Base-by-base conservation (phyloP, 75 land plant genomes). In the Chamaecyparis obtusa region DNA sequence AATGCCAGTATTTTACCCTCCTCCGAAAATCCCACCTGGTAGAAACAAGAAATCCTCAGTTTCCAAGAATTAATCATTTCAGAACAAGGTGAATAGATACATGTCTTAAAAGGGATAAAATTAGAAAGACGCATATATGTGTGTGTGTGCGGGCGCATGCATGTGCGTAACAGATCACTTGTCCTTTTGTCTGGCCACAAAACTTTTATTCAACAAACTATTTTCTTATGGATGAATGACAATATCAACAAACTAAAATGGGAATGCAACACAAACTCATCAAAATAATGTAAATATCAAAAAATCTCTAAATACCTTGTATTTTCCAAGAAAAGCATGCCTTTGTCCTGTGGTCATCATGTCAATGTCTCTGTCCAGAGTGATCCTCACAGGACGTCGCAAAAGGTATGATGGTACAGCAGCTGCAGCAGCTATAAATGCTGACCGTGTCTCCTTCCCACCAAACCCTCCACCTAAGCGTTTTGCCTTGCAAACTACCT, bases 381-480 rank as follows among this genome's bases (percentile, higher is more conserved):
- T 94, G 32, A 98, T 44, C 77, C 95, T 95, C 9, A 98, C 99
- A n/a, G 98, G 99, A 16, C 93, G 90, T 83, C 88, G 92, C 90
- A 98, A 86, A 84, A 95, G 86, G 90, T 93, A 98, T 36, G 97
- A 90, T 30, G 99, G 96, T n/a, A 98, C 94, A 77, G 95, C 84
- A 84, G 99, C 99, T 17, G 93, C 97, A 86, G 97, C 99, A 85
- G 94, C 88, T 84, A 94, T 54, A 37, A 93, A 89, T 72, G 96
- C 94, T 77, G 97, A 92, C 44, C 98, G 91, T 60, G 99, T 98
- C 87, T 98, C 99, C 84, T 98, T 98, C 33, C 99, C 99, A 72
- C 99, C 99, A 92, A 98, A 98, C 1, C 99, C 99, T 86, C 99
- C 99, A 80, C 99, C 99, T 89, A 98, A 92, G 77, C 99, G 91